A percentile compares a stretch with the other conserved stretches of the same genome.
Conservation (phyloP, 2,329 filamentous ascomycete genomes). For the Dactylellina haptotyla region DNA sequence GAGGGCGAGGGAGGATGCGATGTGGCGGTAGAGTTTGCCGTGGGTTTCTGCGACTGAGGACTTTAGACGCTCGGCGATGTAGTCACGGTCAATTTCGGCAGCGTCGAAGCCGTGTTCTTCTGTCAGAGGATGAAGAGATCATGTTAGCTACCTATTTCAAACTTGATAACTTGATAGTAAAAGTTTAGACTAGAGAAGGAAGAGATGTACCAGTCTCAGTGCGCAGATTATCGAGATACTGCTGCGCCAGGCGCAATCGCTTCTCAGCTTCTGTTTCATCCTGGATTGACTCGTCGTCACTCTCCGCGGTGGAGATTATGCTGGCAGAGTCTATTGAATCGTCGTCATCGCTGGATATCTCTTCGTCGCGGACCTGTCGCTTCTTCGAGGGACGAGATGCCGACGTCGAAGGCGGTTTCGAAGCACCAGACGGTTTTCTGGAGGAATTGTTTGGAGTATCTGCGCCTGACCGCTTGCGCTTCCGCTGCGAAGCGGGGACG, state of each 20-base stretch:
- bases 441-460: conserved; percentile 62
- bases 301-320: conserved; percentile 62
- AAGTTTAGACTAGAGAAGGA: background rate
- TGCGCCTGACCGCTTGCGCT: conserved; percentile 78
- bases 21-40: conserved; percentile 83
- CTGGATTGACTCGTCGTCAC: conserved; percentile 70
- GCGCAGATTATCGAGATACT: conserved; percentile 89
- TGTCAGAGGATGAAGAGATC: conserved; percentile 17
- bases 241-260: conserved; percentile 84
- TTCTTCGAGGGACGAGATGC: conserved; percentile 62
- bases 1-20: conserved; percentile 79
- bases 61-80: conserved; percentile 88
- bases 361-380: conserved; percentile 71
- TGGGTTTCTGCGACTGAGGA: conserved; percentile 76
- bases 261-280: conserved; percentile 90
- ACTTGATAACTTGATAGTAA: background rate
- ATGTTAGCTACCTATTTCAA: conserved; percentile 15
- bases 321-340: conserved; percentile 61
- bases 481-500: conserved; percentile 83
- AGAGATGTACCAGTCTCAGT: conserved; percentile 66
- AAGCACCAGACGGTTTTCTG: conserved; percentile 64
- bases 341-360: conserved; percentile 85
- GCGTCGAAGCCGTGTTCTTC: conserved; percentile 89
- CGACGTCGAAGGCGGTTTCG: conserved; percentile 61
- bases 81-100: conserved; percentile 87